Evolutionary conservation across 192 early-diverging fungal species (phyloP), one percentile per base, ranked within the genome.

Genomic region (Umbelopsis vinacea): DNA sequence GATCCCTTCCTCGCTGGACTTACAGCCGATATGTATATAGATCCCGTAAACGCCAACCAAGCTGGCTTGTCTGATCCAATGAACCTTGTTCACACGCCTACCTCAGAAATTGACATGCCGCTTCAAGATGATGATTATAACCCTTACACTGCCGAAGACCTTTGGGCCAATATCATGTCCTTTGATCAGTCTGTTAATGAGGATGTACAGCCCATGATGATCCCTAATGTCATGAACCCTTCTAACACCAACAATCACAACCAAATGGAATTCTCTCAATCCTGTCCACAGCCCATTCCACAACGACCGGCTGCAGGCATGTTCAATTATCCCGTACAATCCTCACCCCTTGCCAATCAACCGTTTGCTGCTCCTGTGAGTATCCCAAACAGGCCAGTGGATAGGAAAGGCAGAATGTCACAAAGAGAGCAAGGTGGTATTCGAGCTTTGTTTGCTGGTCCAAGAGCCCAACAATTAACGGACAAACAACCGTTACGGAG

Each of bases 11-110:
- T 63, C 33, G 26, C 57, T 6, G 57, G 26, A 22, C 57, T 63
- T n/a, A 63, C 57, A 37, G 57, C 57, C 19, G 57, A 63, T 26
- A 37, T 63, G 57, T 63, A 63, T 14, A 63, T 63, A 63, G 57
- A 63, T 15, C 33, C 57, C 21, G 26, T 26, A 29, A 63, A 12
- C 12, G 57, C 33, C 35, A 26, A 63, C 24, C 57, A 63, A n/a
- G 4, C 8, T 15, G 57, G 33, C 5, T 19, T 0, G 11, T 8
- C 19, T 17, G 29, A n/a, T 12, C 24, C 26, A 63, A 33, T 33
- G 14, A 14, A 57, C 14, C 7, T 33, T 6, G 33, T 33, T 63
- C 57, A 63, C 26, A 33, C 57, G 26, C 57, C 57, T 37, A 9
- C 26, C 15, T 17, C 57, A 6, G 57, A 17, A 6, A 21, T 29